Percentiles rank a stretch among this genome's conserved stretches.
phyloP scores from a whole-genome alignment of 495 filamentous ascomycete species.

The Delitschia confertaspora region DNA sequence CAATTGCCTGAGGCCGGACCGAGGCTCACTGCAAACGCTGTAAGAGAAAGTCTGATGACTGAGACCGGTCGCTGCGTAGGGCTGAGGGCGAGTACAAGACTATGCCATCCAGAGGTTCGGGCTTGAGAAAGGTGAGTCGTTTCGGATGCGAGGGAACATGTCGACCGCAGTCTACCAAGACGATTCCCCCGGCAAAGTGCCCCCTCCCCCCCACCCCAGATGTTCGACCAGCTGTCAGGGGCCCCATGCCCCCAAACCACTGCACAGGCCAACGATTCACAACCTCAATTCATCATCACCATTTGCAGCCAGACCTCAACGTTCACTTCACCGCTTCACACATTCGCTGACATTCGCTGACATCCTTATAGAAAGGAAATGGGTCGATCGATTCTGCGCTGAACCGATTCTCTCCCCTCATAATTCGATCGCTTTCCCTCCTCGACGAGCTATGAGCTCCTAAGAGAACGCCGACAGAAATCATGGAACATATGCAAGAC shows the following conservation, averaged over 20 bases:
- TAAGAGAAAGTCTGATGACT: too few relatives aligned
- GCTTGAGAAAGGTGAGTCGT: neutral
- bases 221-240: neutral
- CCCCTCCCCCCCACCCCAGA: neutral
- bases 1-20: neutral
- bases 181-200: neutral
- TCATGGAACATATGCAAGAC: constrained; percentile 2
- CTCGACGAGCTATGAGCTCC: too few relatives aligned
- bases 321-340: neutral
- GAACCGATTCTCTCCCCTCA: too few relatives aligned
- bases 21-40: too few relatives aligned
- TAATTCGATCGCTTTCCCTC: too few relatives aligned
- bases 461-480: too few relatives aligned
- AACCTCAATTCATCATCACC: neutral
- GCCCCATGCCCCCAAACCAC: neutral
- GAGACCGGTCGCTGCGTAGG: too few relatives aligned
- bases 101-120: neutral
- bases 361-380: too few relatives aligned
- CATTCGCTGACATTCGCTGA: too few relatives aligned
- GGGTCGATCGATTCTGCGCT: too few relatives aligned
- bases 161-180: neutral
- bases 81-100: neutral
- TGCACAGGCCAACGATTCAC: neutral
- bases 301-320: neutral
- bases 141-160: constrained; percentile 1